Evolutionary conservation across 805 yeast genomes (phyloP), one percentile per base, ranked within the genome.

Genomic region (Pichia thaimueangensis): DNA sequence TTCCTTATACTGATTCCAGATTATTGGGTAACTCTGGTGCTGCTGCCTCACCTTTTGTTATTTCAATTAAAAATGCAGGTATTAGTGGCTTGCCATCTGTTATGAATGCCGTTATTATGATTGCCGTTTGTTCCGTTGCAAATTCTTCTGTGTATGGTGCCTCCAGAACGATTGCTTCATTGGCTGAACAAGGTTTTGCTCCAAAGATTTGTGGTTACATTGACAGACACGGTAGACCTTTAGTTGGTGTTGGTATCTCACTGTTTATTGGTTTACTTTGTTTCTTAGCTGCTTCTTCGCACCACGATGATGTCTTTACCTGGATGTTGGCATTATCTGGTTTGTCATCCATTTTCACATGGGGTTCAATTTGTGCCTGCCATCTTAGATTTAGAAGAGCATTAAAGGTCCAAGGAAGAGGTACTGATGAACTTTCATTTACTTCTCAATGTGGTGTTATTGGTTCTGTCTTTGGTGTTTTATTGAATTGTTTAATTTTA

Each of bases 271-370:
- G 82, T 28, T 60, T 78, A 42, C 53, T 79, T 16, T 74, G 83
- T 42, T 79, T 73, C 57, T 64, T 83, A 25, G 74, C 80, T 30
- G 84, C 85, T 1, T 74, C 82, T 16, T 60, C 69, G 5, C 60
- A 71, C 42, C 67, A 78, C 50, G 70, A 68, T 33, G 71, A 60
- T 6, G 78, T 82, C 22, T 85, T 85, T 63, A 65, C 68, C 46
- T 84, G 91, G 91, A 62, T 84, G 60, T 65, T 82, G 56, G 82
- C 88, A n/a, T 62, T 85, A 25, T 78, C 86, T 24, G 88, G 89
- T 43, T 67, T 85, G 46, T 76, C 86, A 0, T 77, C 87, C 17
- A 67, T 84, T 42, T 76, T 82, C 64, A 79, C 85, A 31, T 84
- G 94, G 94, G 79, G 80, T 38, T 74, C 86, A 6, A 78, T 82